Conservation (phyloP, 805 yeast species). For the Sugiyamaella lignohabitans region DNA sequence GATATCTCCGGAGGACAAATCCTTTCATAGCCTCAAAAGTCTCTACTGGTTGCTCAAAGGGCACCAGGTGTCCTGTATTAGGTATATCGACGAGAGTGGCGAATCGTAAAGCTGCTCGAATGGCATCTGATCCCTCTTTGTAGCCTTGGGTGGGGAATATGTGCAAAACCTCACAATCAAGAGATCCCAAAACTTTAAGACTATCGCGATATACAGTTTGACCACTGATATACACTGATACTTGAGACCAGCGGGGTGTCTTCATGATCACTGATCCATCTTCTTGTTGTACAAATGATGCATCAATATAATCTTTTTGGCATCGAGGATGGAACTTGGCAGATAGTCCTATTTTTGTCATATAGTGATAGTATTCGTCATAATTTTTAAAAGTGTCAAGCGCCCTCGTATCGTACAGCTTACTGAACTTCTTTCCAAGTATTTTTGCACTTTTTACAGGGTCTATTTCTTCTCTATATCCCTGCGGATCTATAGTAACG, state of each 20-base stretch:
- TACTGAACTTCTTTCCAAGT: slow-evolving; percentile 10
- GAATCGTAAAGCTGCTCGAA: slow-evolving; percentile 32
- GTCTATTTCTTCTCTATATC: slow-evolving; percentile 25
- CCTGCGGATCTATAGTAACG: slow-evolving; percentile 56
- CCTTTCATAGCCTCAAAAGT: slow-evolving; percentile 16
- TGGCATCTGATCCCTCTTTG: slow-evolving; percentile 30
- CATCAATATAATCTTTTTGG: slow-evolving; percentile 39
- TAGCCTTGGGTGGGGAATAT: slow-evolving; percentile 40
- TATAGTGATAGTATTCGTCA: slow-evolving; percentile 39
- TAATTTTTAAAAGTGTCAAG: slow-evolving; percentile 38
- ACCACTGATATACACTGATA: slow-evolving; percentile 42
- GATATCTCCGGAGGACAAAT: slow-evolving; percentile 14
- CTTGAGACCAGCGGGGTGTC: slow-evolving; percentile 39
- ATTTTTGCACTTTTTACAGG: slow-evolving; percentile 18
- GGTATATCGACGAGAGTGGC: slow-evolving; percentile 34
- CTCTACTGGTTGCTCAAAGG: slow-evolving; percentile 46
- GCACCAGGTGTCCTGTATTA: slow-evolving; percentile 47
- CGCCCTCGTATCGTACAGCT: slow-evolving; percentile 16
- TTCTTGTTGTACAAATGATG: slow-evolving; percentile 29
- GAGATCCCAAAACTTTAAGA: slow-evolving; percentile 25
- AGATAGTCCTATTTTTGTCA: slow-evolving; percentile 40
- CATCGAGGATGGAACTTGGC: slow-evolving; percentile 39
- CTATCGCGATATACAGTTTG: slow-evolving; percentile 26
- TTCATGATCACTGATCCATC: slow-evolving; percentile 37
- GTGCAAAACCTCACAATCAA: slow-evolving; percentile 43